phyloP scores from a whole-genome alignment of 495 filamentous ascomycete genomes.

The Podospora appendiculata region DNA sequence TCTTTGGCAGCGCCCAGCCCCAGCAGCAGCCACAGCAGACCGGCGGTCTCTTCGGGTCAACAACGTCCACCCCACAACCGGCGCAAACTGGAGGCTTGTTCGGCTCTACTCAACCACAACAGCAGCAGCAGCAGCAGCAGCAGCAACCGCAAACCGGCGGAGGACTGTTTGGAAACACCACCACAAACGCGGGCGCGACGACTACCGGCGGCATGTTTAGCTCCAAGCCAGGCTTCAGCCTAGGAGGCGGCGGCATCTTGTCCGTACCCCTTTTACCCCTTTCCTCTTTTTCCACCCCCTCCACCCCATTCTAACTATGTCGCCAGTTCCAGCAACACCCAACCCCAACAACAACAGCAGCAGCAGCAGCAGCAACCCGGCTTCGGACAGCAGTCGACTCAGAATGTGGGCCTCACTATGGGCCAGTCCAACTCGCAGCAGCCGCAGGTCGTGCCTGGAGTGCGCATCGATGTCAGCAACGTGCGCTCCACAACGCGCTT shows the following conservation, averaged over 20 bases:
- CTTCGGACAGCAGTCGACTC: not conserved
- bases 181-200: slow-evolving; percentile 7
- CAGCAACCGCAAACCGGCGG: slow-evolving; percentile 10
- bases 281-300: not conserved
- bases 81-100: slow-evolving; percentile 14
- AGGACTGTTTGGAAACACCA: slow-evolving; percentile 24
- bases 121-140: slow-evolving; percentile 14
- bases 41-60: slow-evolving; percentile 22
- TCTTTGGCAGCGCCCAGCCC: slow-evolving; percentile 16
- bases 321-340: not conserved
- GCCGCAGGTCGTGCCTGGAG: slow-evolving; percentile 54
- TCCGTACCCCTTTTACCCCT: slow-evolving; percentile 27
- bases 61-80: slow-evolving; percentile 9
- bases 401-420: slow-evolving; percentile 23
- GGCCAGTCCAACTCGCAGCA: slow-evolving; percentile 38
- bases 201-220: slow-evolving; percentile 38
- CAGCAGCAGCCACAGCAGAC: slow-evolving; percentile 21
- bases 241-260: slow-evolving; percentile 41
- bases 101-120: slow-evolving; percentile 4
- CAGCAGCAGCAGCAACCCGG: slow-evolving; percentile 16
- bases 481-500: slow-evolving; percentile 82
- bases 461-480: slow-evolving; percentile 67
- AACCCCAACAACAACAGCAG: slow-evolving; percentile 39
- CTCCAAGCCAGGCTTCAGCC: not conserved
- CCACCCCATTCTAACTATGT: slow-evolving; percentile 7